Conservation (phyloP, 225 moss, liverwort and hornwort genomes). For the Sphagnum tenellum region DNA sequence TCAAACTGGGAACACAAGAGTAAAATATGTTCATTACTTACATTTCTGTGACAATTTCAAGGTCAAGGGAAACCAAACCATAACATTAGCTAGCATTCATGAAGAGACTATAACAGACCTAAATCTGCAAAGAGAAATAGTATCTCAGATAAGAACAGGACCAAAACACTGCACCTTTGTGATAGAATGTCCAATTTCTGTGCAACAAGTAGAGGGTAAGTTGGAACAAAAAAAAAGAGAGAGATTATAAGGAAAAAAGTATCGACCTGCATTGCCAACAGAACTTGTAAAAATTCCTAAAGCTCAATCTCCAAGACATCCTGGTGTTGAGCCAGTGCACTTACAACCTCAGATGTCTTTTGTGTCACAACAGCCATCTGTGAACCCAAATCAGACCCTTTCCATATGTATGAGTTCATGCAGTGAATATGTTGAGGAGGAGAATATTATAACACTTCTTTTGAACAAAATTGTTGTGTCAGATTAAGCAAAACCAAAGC, state of each 20-base stretch:
- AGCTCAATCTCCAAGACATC: conserved; percentile 74
- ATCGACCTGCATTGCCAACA: conserved; percentile 81
- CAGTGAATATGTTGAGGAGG: not conserved
- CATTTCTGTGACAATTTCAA: conserved; percentile 2
- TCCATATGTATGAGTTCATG: not conserved
- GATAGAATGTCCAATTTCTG: too few relatives aligned
- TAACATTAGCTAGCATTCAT: too few relatives aligned
- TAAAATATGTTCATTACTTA: too few relatives aligned
- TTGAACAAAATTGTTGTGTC: not conserved
- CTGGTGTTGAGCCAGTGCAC: conserved; percentile 52
- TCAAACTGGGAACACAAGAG: too few relatives aligned
- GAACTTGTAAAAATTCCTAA: conserved; percentile 44
- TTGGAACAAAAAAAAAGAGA: too few relatives aligned
- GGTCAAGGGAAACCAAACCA: too few relatives aligned
- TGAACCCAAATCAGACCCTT: not conserved
- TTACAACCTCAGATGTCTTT: conserved; percentile 64
- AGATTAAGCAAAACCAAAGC: not conserved
- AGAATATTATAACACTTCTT: not conserved
- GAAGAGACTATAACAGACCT: not conserved
- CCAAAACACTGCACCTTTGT: not conserved
- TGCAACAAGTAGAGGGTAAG: too few relatives aligned
- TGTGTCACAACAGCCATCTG: conserved; percentile 57
- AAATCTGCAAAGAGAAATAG: not conserved
- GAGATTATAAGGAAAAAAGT: not conserved
- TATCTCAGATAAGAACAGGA: not conserved